Evolutionary conservation across 768 basidiomycete species (phyloP).

Genomic region (Suillus discolor): DNA sequence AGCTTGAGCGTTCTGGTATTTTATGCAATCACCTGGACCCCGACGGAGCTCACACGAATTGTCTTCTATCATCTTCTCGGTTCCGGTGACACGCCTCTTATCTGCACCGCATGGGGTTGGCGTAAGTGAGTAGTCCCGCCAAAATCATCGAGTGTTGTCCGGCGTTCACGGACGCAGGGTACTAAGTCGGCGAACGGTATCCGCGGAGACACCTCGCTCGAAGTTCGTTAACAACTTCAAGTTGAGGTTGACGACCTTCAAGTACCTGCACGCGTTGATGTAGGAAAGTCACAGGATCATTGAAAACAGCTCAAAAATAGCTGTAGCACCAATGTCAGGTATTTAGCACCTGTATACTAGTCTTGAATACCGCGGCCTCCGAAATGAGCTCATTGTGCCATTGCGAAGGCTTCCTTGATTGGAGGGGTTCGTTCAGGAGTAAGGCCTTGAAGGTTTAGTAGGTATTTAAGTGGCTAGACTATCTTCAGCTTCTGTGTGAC

Average conservation of each 20-base stretch:
- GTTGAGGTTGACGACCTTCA: neutral
- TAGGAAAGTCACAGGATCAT: neutral
- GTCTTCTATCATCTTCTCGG: neutral
- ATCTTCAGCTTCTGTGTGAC: neutral
- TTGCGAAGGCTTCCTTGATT: neutral
- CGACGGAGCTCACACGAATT: neutral
- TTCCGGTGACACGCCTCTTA: neutral
- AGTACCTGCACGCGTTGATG: neutral
- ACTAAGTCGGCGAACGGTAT: neutral
- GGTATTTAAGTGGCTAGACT: neutral
- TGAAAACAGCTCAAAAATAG: too few relatives aligned
- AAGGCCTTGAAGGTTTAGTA: neutral
- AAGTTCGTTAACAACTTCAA: neutral
- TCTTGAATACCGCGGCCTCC: neutral
- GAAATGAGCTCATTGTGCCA: neutral
- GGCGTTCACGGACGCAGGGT: neutral
- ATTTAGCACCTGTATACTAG: neutral
- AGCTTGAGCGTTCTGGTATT: neutral
- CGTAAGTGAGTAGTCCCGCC: too few relatives aligned
- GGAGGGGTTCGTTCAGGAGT: neutral
- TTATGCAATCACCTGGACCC: neutral
- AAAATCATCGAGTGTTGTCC: neutral
- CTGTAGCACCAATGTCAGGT: neutral
- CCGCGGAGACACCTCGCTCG: neutral
- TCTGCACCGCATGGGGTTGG: neutral